These are phyloP conservation scores for Passiflora organensis DNA, from an alignment of 345 rosid species.

Conservation along the genomic window DNA sequence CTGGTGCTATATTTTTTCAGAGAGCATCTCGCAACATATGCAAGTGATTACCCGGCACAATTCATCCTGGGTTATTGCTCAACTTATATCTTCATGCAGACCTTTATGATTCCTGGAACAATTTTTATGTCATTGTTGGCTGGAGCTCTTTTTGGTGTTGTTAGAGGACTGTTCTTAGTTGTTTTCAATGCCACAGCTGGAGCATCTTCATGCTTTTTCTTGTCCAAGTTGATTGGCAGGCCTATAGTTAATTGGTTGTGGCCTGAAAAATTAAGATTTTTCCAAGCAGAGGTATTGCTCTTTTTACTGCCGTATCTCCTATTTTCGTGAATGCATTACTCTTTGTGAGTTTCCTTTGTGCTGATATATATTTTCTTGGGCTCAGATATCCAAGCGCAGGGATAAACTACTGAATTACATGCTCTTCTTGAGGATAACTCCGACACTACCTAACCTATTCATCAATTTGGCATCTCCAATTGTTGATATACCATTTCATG, in stretches of 20 bases:
- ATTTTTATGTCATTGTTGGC: constrained; percentile 98
- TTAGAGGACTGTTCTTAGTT: constrained; percentile 81
- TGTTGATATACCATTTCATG: constrained; percentile 90
- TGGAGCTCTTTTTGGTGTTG: constrained; percentile 92
- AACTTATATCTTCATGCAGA: constrained; percentile 97
- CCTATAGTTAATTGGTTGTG: constrained; percentile 90
- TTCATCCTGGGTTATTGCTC: constrained; percentile 93
- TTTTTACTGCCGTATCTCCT: constrained; percentile 1
- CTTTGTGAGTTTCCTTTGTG: background rate
- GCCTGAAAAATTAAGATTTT: constrained; percentile 93
- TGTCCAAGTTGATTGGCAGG: constrained; percentile 89
- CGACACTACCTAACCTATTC: constrained; percentile 88
- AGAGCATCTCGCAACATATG: constrained; percentile 69
- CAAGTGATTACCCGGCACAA: constrained; percentile 67
- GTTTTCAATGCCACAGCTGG: constrained; percentile 93
- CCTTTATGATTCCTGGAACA: constrained; percentile 99
- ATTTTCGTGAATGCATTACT: background rate
- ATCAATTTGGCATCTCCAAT: constrained; percentile 97
- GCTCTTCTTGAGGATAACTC: constrained; percentile 95
- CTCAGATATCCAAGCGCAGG: constrained; percentile 80
- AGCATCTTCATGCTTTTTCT: constrained; percentile 86
- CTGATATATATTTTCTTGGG: constrained; percentile 5
- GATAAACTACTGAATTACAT: constrained; percentile 93
- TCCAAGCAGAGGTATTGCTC: constrained; percentile 77
- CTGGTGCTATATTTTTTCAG: constrained; percentile 38